Base-by-base conservation (phyloP, 306 rosid genomes). In the Lotus japonicus region DNA sequence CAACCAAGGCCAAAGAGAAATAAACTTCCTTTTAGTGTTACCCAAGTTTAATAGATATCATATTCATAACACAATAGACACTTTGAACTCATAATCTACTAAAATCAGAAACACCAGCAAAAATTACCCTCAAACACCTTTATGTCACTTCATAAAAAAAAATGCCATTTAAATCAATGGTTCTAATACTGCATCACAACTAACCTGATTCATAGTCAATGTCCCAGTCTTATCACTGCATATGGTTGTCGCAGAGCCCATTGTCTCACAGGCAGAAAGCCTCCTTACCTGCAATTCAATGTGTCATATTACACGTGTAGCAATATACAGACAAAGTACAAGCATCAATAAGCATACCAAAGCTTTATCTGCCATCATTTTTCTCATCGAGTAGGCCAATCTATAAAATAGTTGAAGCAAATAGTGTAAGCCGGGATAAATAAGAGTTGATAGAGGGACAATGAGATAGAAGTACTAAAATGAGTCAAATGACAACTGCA, bases 161-260 rank as follows among this genome's bases (percentile, higher is more conserved):
- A 11, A 64, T 33, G n/a, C n/a, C 58, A 61, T 39, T 19, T 23
- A 49, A 57, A 68, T 55, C 19, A 28, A 58, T 46, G 45, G 38
- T 71, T 66, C 54, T 44, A 73, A 72, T 48, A 43, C 62, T 7
- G 21, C 64, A 79, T 10, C 38, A 73, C 16, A 50, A 75, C 74
- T 45, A 66, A 84, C 99, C 97, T 85, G 71, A 75, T 95, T 95
- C 86, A 76, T 44, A 11, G 99, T 95, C 70, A 95, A 85, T 41
- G 99, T 95, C 64, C 99, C 99, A 50, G 99, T 95, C 88, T 95
- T 95, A 73, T 95, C 99, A 72, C 99, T 95, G 74, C 99, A 95
- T 28, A 95, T 95, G 35, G 97, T 95, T 48, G 96, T 91, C 19
- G 99, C 99, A 80, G 99, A 95, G 45, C 99, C 97, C 99, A 95